Conservation (phyloP, 1,139 yeast genomes). For the Ogataea hybrid region DNA sequence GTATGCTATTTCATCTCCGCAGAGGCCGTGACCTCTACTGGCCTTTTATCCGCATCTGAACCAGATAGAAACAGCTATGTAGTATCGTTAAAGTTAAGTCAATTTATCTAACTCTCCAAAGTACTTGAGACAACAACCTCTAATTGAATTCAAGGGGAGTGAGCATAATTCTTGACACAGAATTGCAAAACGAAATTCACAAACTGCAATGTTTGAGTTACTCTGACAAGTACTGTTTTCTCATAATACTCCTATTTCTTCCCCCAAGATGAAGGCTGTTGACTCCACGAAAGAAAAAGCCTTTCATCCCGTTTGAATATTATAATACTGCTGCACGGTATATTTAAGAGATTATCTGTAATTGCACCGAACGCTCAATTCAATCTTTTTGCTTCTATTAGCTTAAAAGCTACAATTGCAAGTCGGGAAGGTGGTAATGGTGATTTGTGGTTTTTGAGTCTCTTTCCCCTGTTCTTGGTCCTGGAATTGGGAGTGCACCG, state of each 20-base stretch:
- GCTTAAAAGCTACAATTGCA: conserved; percentile 21
- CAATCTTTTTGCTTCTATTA: conserved; percentile 16
- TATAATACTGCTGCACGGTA: background rate
- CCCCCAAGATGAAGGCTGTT: background rate
- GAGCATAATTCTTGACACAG: no score
- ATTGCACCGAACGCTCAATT: background rate
- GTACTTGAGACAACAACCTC: no score
- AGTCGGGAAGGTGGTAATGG: conserved; percentile 24
- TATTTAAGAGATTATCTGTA: background rate
- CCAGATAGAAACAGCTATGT: no score
- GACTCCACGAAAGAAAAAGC: background rate
- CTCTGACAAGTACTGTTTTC: background rate
- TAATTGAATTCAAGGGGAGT: no score
- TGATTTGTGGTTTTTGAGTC: conserved; percentile 25
- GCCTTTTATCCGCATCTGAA: no score
- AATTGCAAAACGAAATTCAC: background rate
- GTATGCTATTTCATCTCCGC: no score
- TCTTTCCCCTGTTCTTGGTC: conserved; percentile 26
- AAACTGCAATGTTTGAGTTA: background rate
- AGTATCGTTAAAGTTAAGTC: no score
- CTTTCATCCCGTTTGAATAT: background rate
- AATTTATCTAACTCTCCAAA: no score
- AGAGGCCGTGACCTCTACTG: no score
- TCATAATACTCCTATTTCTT: background rate
- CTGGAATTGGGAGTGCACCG: conserved; percentile 28